Evolutionary conservation across 306 rosid genomes (phyloP).

Genomic region (Pyrus betulifolia): DNA sequence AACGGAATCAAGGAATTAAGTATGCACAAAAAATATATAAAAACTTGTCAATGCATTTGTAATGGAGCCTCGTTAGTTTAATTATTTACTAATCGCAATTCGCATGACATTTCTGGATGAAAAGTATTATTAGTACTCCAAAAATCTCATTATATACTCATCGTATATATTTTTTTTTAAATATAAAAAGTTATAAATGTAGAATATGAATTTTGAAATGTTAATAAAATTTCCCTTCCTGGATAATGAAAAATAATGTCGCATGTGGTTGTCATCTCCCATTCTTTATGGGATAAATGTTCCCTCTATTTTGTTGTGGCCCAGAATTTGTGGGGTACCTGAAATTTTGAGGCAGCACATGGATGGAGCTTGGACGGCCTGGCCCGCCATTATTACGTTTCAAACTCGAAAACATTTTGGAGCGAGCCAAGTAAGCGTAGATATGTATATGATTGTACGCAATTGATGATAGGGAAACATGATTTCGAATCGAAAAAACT

Average conservation of each 20-base stretch:
- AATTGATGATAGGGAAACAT: not conserved
- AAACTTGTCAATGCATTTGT: not conserved
- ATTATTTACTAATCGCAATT: not conserved
- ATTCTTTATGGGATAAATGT: not conserved
- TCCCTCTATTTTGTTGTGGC: not conserved
- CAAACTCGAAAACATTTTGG: not conserved
- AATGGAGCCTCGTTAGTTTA: not conserved
- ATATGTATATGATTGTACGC: too few species aligned
- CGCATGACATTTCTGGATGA: not conserved
- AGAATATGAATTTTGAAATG: too few species aligned
- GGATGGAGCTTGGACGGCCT: not conserved
- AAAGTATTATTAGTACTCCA: too few species aligned
- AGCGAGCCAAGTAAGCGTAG: not conserved
- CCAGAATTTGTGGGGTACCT: not conserved
- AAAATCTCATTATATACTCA: too few species aligned
- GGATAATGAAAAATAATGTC: not conserved
- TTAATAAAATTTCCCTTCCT: too few species aligned
- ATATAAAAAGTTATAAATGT: too few species aligned
- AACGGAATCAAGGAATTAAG: not conserved
- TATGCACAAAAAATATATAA: not conserved
- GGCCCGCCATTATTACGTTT: not conserved
- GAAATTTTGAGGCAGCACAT: not conserved
- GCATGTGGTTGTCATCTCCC: not conserved
- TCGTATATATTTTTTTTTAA: too few species aligned
- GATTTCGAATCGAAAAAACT: not conserved